Evolutionary conservation across 208 protist species (phyloP).

Genomic region (Wallacemonas sp.): DNA sequence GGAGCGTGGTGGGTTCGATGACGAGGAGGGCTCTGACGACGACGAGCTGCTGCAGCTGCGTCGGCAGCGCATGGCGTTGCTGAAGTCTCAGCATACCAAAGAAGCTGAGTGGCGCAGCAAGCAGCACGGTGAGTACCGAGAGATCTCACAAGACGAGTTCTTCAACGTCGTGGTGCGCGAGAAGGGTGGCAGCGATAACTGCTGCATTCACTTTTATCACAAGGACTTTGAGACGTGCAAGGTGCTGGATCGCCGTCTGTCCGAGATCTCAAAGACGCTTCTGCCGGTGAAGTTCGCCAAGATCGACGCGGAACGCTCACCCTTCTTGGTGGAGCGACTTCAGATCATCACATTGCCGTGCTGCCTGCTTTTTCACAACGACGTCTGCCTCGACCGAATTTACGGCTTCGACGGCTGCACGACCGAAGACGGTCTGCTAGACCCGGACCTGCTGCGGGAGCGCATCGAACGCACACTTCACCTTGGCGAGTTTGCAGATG

Average conservation of each 20-base stretch:
- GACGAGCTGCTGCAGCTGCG: slow-evolving; percentile 74
- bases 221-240: slow-evolving; percentile 96
- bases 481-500: slow-evolving; percentile 7
- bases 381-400: slow-evolving; percentile 93
- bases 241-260: slow-evolving; percentile 94
- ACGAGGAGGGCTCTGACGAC: slow-evolving; percentile 70
- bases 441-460: slow-evolving; percentile 66
- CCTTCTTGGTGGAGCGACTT: slow-evolving; percentile 94
- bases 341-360: slow-evolving; percentile 91
- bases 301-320: slow-evolving; percentile 92
- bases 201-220: slow-evolving; percentile 94
- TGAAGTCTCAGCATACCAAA: slow-evolving; percentile 59
- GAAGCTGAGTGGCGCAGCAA: slow-evolving; percentile 82
- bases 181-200: slow-evolving; percentile 86
- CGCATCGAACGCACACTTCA: slow-evolving; percentile 48
- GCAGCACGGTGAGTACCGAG: slow-evolving; percentile 92
- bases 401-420: slow-evolving; percentile 94
- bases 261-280: slow-evolving; percentile 73
- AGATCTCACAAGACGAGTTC: slow-evolving; percentile 94
- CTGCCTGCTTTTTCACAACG: slow-evolving; percentile 93
- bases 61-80: slow-evolving; percentile 50
- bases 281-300: slow-evolving; percentile 92
- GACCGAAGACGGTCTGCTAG: slow-evolving; percentile 81
- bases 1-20: slow-evolving; percentile 29
- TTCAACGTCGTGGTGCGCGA: slow-evolving; percentile 91